Evolutionary conservation across 768 basidiomycete genomes (phyloP), one percentile per base, ranked within the genome.

Genomic region (Tricholoma sp.): DNA sequence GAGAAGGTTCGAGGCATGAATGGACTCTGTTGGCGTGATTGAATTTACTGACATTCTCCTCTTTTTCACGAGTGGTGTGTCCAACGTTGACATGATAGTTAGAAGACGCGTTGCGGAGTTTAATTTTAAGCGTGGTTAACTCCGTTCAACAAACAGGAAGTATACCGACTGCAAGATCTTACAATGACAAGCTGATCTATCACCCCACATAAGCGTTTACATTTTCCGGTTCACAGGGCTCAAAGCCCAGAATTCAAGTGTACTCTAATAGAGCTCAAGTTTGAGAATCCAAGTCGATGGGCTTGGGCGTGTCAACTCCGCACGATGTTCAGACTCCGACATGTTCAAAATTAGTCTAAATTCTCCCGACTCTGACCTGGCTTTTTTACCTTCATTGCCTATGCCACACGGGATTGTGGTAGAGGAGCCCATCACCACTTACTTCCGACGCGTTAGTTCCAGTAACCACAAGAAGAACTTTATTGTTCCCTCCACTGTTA

Each of bases 1-100:
- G 54, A 93, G 83, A 18, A 98, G 81, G 47, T 79, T 79, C 0
- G 76, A 64, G 7, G 71, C 65, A 47, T 81, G 71, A 9, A 72
- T 52, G 5, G 76, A 60, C 2, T 69, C 67, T 27, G 12, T 27
- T 5, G 9, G 3, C 18, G 24, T 9, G 24, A 16, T 14, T 47
- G 46, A 47, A 27, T 27, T 47, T 5, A 59, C 72, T 39, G 75
- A 81, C 73, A 85, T 76, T 66, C 79, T 88, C 66, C 84, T 79
- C 65, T 82, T 88, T 67, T 89, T 90, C 12, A 65, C 50, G 54
- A 74, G 74, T 34, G 73, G 74, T 52, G 66, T 64, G 47, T 74
- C 64, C 49, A 72, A 63, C 69, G 71, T 72, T n/a, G n/a, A n/a
- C n/a, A n/a, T n/a, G n/a, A 59, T 50, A 57, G 52, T 57, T 58